Evolutionary conservation across 2,329 filamentous ascomycete genomes (phyloP).

Genomic region (Scedosporium dehoogii): DNA sequence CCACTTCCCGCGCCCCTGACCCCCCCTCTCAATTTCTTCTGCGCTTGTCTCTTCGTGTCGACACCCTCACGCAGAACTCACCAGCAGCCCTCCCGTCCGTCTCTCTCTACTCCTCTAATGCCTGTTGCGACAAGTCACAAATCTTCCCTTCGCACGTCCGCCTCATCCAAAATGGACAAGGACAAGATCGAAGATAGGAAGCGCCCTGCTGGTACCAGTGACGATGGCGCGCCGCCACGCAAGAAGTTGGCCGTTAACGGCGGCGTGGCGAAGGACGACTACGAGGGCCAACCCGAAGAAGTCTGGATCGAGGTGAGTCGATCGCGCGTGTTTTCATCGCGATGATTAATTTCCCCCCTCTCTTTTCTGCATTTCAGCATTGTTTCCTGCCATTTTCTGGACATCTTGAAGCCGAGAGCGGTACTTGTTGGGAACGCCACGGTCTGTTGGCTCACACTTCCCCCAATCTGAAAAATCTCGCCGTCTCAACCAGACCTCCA

Average conservation of each 20-base stretch:
- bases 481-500: neutral
- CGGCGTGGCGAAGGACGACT: constrained; percentile 45
- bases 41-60: neutral
- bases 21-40: neutral
- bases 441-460: neutral
- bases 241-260: constrained; percentile 92
- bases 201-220: constrained; percentile 72
- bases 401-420: neutral
- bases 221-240: constrained; percentile 77
- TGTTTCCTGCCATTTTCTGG: neutral
- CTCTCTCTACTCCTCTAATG: constrained; percentile 51
- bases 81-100: neutral
- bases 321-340: neutral
- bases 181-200: constrained; percentile 91
- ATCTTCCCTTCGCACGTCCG: constrained; percentile 65
- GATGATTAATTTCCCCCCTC: neutral
- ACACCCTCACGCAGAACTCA: neutral
- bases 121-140: constrained; percentile 69
- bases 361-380: neutral
- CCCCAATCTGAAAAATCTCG: neutral
- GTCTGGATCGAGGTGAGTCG: constrained; percentile 55
- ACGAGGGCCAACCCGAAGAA: constrained; percentile 47
- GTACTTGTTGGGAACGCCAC: neutral
- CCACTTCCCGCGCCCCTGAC: neutral
- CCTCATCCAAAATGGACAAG: constrained; percentile 55